Evolutionary conservation across 2,329 filamentous ascomycete species (phyloP), one percentile per base, ranked within the genome.

Genomic region (Alternaria hordeiaustralica): DNA sequence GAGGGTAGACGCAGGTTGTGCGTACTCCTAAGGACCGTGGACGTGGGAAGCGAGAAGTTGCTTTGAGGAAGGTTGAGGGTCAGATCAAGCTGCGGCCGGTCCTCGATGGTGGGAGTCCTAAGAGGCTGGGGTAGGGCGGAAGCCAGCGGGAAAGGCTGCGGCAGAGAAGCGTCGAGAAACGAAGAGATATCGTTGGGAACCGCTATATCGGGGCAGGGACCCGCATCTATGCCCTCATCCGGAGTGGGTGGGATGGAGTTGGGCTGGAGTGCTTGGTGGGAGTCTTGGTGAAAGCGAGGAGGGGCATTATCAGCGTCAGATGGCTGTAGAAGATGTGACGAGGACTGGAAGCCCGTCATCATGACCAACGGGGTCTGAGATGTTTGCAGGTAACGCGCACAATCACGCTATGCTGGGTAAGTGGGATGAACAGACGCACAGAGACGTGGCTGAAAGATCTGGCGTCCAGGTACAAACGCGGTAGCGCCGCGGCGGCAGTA

Each of bases 1-100:
- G 85, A 85, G 6, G 85, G 86, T 15, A 88, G 80, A 57, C 85
- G 83, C 44, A 88, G 75, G 62, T 75, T 79, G 60, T 76, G 78
- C 46, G 75, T 71, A 28, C 73, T 70, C 63, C 73, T 80, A 46
- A 70, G 50, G 41, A 76, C 64, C n/a, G 71, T 72, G 33, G 75
- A 72, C 28, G 77, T 67, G 45, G 76, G 73, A 26, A 78, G 72
- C 58, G 76, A 75, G 45, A 74, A 68, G 66, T 71, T 64, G 60
- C 66, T 72, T 25, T 74, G 53, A 21, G 74, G 75, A n/a, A 79
- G 67, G 50, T 60, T 68, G 56, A 66, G 68, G 55, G 58, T 67
- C 62, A 75, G 64, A 57, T 70, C 69, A 56, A 78, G 63, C 30
- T 74, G 71, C 33, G 73, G 73, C 18, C 65, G 70, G 45, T 65